Evolutionary conservation across 2,329 filamentous ascomycete species (phyloP), one percentile per base, ranked within the genome.

Genomic region (Neonectria coccinea): DNA sequence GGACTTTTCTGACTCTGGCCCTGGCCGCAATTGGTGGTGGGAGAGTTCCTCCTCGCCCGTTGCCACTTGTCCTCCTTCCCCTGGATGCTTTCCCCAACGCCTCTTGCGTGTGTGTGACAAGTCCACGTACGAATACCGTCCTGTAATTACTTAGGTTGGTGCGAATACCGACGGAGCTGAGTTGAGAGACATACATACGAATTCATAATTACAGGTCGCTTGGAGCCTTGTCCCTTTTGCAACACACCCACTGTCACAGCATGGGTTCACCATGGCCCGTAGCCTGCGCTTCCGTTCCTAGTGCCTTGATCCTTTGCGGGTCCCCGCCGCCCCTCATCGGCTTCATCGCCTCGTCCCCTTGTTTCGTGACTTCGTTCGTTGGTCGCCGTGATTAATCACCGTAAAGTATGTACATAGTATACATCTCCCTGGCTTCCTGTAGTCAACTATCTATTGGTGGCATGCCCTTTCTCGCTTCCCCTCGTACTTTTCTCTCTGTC

Each of bases 211-310:
- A 6, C 25, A 25, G 25, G 25, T 25, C 25, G 25, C 12, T n/a
- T 39, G 36, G 11, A 33, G 48, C 48, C 48, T 33, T 33, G 48
- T 51, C 33, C 5, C 48, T 36, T 62, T 66, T 65, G 59, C 67
- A 63, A 67, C 53, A 69, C 67, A 53, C 54, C 61, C 59, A 61
- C 48, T 67, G 62, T 69, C 62, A 59, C 65, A 67, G 55, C 65
- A 62, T 66, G 60, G 64, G 53, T 42, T 60, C 56, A 51, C 50
- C 44, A 60, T 54, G 48, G 33, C 59, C 55, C 51, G 50, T 62
- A 33, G 39, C 45, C 41, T 51, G 31, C 36, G 4, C 39, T 11
- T 20, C n/a, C n/a, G 4, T 20, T 42, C 39, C 39, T 42, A 51
- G 48, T 33, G 29, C 29, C 48, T 33, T 29, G 48, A 50, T 51